A percentile compares a stretch with the other conserved stretches of the same genome.
phyloP scores from a whole-genome alignment of 2,329 filamentous ascomycete species.

The Beauveria rudraprayagi region DNA sequence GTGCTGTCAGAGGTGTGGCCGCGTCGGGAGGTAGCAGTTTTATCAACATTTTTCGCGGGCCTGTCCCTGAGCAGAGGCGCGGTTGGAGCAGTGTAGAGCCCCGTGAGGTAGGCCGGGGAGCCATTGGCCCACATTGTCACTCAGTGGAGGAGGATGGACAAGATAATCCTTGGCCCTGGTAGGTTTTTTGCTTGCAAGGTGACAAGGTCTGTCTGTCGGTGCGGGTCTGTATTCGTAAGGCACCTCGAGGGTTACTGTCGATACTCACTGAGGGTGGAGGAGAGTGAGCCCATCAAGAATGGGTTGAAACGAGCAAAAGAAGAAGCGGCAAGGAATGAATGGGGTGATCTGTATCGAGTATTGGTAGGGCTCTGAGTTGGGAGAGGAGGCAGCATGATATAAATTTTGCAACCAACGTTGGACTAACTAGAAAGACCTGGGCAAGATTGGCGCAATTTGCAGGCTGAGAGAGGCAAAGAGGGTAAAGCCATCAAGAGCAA shows the following conservation, averaged over 20 bases:
- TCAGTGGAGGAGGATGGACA: conserved; percentile 9
- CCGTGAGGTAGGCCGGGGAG: conserved; percentile 7
- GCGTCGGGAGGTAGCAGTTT: conserved; percentile 5
- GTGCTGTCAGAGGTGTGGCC: conserved; percentile 11
- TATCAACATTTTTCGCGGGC: conserved; percentile 9
- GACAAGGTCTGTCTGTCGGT: conserved; percentile 5
- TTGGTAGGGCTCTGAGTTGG: not conserved
- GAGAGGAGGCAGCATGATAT: conserved; percentile 1
- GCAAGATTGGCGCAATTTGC: conserved; percentile 12
- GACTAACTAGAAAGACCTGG: conserved; percentile 1
- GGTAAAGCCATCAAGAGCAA: conserved; percentile 8
- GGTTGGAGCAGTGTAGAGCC: conserved; percentile 1
- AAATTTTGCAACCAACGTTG: not conserved
- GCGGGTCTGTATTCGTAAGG: conserved; percentile 6
- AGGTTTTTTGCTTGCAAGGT: not conserved
- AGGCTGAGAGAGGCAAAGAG: conserved; percentile 9
- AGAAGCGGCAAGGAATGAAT: not conserved
- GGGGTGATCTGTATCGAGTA: conserved; percentile 9
- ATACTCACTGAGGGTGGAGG: not conserved
- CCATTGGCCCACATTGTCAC: conserved; percentile 12
- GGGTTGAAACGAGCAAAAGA: not conserved
- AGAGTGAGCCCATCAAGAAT: not conserved
- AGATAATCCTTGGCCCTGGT: conserved; percentile 8
- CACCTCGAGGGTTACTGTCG: not conserved
- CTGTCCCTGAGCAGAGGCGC: conserved; percentile 6